Conservation (phyloP, 2,329 filamentous ascomycete genomes). For the Trichoderma breve region DNA sequence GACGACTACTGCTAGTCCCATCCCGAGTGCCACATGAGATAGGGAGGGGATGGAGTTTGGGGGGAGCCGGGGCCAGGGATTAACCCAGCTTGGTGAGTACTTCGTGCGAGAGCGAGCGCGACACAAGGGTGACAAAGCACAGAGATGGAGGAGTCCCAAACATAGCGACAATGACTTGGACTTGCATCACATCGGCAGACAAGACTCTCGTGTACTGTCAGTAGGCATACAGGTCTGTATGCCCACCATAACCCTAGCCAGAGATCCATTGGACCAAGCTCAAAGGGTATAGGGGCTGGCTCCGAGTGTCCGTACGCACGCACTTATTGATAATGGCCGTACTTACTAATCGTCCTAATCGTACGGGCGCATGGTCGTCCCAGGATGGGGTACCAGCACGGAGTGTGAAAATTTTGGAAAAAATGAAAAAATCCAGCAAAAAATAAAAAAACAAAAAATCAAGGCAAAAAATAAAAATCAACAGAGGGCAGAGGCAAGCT, state of each 20-base stretch:
- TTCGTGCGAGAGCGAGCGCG: not conserved
- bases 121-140: constrained; percentile 15
- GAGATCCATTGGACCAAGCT: constrained; percentile 11
- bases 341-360: not conserved
- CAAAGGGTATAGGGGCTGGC: constrained; percentile 1
- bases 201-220: not conserved
- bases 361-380: constrained; percentile 6
- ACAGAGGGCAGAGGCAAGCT: not conserved
- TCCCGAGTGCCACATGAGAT: constrained; percentile 20
- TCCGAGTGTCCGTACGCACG: constrained; percentile 3
- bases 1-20: not conserved
- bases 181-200: constrained; percentile 14
- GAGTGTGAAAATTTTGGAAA: not conserved
- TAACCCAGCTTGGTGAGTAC: constrained; percentile 5
- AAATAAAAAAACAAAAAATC: not conserved
- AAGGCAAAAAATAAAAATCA: not conserved
- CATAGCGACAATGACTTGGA: constrained; percentile 16
- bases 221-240: constrained; percentile 1
- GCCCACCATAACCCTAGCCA: constrained; percentile 5
- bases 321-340: constrained; percentile 1
- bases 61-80: constrained; percentile 10
- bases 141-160: constrained; percentile 10
- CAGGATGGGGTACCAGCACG: not conserved
- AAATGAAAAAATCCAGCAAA: not conserved
- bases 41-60: constrained; percentile 9